These are phyloP conservation scores for Azolla pinnata DNA, from an alignment of 75 land plant genomes.

Conservation along the genomic window DNA sequence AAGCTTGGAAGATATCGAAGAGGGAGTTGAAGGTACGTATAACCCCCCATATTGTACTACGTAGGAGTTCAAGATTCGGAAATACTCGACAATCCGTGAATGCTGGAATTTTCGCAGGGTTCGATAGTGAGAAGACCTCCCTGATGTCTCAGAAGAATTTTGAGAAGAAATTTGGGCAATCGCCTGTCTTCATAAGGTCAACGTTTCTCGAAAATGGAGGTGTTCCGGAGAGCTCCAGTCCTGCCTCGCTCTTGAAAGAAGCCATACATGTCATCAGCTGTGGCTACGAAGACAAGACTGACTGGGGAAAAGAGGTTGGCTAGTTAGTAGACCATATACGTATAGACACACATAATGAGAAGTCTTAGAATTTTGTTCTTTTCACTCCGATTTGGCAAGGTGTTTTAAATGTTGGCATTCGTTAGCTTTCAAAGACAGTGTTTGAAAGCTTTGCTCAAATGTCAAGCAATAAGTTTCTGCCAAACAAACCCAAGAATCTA, in stretches of 20 bases:
- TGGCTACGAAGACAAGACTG: conserved; percentile 65
- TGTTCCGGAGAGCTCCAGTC: conserved; percentile 24
- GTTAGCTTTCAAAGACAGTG: neutral
- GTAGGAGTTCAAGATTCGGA: neutral
- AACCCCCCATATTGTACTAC: neutral
- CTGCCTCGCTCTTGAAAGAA: conserved; percentile 61
- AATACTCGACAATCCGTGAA: neutral
- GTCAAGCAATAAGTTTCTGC: neutral
- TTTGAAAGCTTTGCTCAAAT: neutral
- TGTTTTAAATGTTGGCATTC: neutral
- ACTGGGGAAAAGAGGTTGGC: conserved; percentile 68
- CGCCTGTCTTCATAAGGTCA: conserved; percentile 51
- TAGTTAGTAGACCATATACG: neutral
- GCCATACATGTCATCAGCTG: conserved; percentile 75
- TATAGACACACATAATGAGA: neutral
- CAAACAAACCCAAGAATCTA: neutral
- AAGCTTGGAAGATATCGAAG: conserved; percentile 49
- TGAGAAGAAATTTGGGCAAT: conserved; percentile 66
- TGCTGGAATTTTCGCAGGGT: conserved; percentile 18
- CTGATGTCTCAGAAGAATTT: conserved; percentile 43
- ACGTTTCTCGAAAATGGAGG: conserved; percentile 50
- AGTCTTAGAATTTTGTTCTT: no score
- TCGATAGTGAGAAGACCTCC: conserved; percentile 41
- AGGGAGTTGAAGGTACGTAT: conserved; percentile 41
- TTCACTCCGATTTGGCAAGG: no score